Base-by-base conservation (phyloP, 495 filamentous ascomycete genomes). In the Hyaloscypha bicolor region DNA sequence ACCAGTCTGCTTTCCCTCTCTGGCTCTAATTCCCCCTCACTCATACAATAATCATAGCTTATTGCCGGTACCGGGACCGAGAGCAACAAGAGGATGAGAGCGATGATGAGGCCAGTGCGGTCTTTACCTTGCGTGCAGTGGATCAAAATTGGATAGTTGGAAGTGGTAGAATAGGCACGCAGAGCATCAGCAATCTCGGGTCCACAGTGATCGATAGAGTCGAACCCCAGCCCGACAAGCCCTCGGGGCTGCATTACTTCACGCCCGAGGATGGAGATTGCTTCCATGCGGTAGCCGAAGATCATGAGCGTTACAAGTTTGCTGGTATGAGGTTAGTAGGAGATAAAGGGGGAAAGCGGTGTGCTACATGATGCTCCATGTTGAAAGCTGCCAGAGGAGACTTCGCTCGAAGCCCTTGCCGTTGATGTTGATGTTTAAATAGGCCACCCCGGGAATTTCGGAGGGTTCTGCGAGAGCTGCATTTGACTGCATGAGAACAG, bases 121-220 rank as follows among this genome's bases (percentile, higher is more conserved):
- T 96, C 93, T 72, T 97, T 97, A 42, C 93, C 93, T 73, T 95
- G 91, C 4, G 92, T 93, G 78, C 93, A 96, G 79, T 95, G 93
- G 6, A 94, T 73, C 3, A 94, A 73, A 6, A 87, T 66, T 0
- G 91, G 91, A 51, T 88, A 88, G 19, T 81, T 76, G 4, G 70
- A 65, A 6, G 78, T 61, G 56, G 29, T 69, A 4, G 79, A 53
- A 90, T 87, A 65, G 48, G 69, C 55, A 9, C 53, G 33, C 39
- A 69, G 51, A 25, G 61, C 81, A 70, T 84, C 73, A 8, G 80
- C 82, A 22, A 97, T 85, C 76, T 94, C 91, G 3, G 72, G 65
- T 0, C 79, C 81, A 60, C 86, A 89, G 52, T 85, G 76, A 65
- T 90, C 86, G 0, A 95, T 76, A 6, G 87, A 89, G 65, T 90